Conservation (phyloP, 495 filamentous ascomycete species). For the Penicillium maclennaniae region DNA sequence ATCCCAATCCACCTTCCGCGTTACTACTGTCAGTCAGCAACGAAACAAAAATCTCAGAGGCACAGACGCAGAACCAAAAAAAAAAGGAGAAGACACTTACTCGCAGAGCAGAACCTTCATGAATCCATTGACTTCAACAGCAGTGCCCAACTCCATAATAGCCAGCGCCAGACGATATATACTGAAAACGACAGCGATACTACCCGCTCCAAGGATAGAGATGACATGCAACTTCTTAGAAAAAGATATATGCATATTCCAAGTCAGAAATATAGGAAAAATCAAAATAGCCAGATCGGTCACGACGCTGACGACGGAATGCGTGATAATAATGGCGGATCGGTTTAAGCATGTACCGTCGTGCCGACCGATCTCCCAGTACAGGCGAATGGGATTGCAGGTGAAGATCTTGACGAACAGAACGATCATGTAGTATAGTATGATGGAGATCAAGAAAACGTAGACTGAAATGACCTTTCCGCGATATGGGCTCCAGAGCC, state of each 20-base stretch:
- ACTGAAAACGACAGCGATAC: conserved; percentile 31
- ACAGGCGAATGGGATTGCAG: conserved; percentile 28
- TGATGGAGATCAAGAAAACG: conserved; percentile 21
- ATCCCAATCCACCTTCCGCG: conserved; percentile 3
- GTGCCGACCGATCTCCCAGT: conserved; percentile 18
- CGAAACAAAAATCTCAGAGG: background rate
- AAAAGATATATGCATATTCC: conserved; percentile 27
- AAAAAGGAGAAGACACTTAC: background rate
- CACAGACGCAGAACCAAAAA: background rate
- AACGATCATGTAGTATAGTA: conserved; percentile 28
- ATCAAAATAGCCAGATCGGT: conserved; percentile 33
- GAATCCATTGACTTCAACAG: conserved; percentile 8
- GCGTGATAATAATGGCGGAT: conserved; percentile 27
- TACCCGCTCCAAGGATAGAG: conserved; percentile 28
- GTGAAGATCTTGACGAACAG: conserved; percentile 32
- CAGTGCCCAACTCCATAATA: conserved; percentile 5
- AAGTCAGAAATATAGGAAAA: conserved; percentile 28
- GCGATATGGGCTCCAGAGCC: conserved; percentile 27
- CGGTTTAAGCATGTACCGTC: conserved; percentile 25
- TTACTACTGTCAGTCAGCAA: background rate
- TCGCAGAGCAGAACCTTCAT: conserved; percentile 2
- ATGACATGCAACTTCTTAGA: conserved; percentile 28
- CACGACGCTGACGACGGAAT: conserved; percentile 28
- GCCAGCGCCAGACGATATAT: conserved; percentile 30
- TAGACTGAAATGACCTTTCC: conserved; percentile 23